Percentiles rank a stretch among this genome's conserved stretches.
Conservation (phyloP, 176 grass and related monocot species). For the Tillandsia leiboldiana region DNA sequence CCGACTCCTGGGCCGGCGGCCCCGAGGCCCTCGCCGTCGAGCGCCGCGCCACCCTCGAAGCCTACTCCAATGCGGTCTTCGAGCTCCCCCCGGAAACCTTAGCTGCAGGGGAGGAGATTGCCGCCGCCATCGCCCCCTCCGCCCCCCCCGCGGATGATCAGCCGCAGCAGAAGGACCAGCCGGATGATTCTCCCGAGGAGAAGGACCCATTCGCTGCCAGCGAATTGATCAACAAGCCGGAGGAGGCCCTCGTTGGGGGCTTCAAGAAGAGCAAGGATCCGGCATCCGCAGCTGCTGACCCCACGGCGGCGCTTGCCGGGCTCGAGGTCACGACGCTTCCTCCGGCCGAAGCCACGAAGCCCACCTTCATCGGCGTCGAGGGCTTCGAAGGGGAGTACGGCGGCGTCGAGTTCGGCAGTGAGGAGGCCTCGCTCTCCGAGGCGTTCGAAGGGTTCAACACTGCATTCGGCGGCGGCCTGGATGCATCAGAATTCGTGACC, state of each 20-base stretch:
- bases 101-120: conserved; percentile 75
- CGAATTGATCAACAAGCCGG: conserved; percentile 74
- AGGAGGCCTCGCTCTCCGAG: conserved; percentile 82
- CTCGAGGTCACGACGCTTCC: conserved; percentile 86
- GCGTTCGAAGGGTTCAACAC: conserved; percentile 92
- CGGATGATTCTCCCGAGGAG: conserved; percentile 39
- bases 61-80: conserved; percentile 43
- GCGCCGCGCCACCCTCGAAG: conserved; percentile 52
- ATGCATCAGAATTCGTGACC: conserved; percentile 93
- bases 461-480: conserved; percentile 90
- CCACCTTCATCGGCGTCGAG: conserved; percentile 77
- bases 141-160: conserved; percentile 36
- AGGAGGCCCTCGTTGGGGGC: conserved; percentile 74
- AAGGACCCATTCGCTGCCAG: conserved; percentile 94
- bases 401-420: conserved; percentile 86
- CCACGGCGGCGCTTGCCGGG: conserved; percentile 66
- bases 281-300: conserved; percentile 49
- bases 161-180: conserved; percentile 39
- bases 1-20: conserved; percentile 48
- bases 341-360: conserved; percentile 81
- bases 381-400: conserved; percentile 97
- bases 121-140: conserved; percentile 46
- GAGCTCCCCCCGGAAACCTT: conserved; percentile 84
- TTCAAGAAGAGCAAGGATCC: conserved; percentile 93
- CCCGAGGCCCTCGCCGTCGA: conserved; percentile 58